Evolutionary conservation across 148 eudicot genomes (phyloP).

Genomic region (Camellia granthamiana): DNA sequence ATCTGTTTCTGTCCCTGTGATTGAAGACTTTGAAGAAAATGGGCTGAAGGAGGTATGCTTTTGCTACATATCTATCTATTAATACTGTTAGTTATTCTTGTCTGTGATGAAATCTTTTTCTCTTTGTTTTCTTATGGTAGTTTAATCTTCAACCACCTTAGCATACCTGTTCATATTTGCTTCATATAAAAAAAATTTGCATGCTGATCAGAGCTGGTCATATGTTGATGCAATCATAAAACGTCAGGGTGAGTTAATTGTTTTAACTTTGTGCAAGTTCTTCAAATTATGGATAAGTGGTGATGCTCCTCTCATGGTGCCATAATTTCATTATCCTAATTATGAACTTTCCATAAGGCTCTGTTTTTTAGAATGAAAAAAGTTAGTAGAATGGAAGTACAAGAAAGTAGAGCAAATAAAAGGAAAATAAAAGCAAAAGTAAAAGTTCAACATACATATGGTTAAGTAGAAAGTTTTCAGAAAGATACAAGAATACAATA

Average conservation of each 20-base stretch:
- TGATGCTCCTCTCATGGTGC: background rate
- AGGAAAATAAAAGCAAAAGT: no score
- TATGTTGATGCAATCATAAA: background rate
- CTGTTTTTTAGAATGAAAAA: background rate
- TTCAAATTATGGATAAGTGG: background rate
- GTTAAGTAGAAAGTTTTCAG: no score
- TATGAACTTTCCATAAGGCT: background rate
- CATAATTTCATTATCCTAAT: background rate
- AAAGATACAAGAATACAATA: no score
- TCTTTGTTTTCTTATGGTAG: background rate
- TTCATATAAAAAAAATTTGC: background rate
- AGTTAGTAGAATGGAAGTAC: background rate
- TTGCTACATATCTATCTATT: background rate
- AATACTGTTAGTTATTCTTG: background rate
- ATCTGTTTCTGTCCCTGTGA: constrained; percentile 47
- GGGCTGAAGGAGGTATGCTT: constrained; percentile 72
- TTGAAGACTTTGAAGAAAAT: constrained; percentile 81
- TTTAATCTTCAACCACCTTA: background rate
- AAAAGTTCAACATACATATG: no score
- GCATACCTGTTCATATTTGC: background rate
- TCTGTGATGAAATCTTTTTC: background rate
- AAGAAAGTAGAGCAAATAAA: background rate
- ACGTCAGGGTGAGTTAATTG: background rate
- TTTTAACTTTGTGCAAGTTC: background rate
- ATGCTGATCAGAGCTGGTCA: background rate